Conservation (phyloP, 768 basidiomycete genomes). For the Termitomyces heimii region DNA sequence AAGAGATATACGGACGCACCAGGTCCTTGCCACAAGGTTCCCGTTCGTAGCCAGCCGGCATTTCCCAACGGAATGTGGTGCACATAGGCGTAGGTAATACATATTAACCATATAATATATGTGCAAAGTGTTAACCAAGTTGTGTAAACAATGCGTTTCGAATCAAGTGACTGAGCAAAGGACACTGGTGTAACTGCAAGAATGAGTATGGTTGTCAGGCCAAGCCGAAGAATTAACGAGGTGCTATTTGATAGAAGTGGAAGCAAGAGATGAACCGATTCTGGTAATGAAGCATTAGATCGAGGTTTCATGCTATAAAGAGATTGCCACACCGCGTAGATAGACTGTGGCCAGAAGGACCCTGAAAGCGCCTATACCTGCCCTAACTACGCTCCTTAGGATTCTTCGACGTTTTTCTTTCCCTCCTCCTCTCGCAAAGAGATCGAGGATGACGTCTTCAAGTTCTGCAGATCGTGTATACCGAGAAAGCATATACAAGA, state of each 20-base stretch:
- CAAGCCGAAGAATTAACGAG: constrained; percentile 27
- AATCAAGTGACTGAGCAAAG: constrained; percentile 47
- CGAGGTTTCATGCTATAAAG: background rate
- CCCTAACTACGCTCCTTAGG: constrained; percentile 39
- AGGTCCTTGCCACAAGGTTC: constrained; percentile 57
- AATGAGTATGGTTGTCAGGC: constrained; percentile 35
- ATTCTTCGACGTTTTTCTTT: constrained; percentile 39
- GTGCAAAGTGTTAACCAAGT: constrained; percentile 54
- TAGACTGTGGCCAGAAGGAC: constrained; percentile 55
- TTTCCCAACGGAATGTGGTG: constrained; percentile 34
- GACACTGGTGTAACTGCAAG: constrained; percentile 44
- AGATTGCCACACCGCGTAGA: constrained; percentile 53
- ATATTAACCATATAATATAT: constrained; percentile 58
- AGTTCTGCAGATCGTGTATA: constrained; percentile 61
- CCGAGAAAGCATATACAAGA: constrained; percentile 75
- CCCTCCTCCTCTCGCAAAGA: constrained; percentile 51
- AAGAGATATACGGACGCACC: constrained; percentile 35
- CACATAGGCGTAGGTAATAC: constrained; percentile 45
- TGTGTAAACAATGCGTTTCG: constrained; percentile 47
- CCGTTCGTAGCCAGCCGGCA: constrained; percentile 32
- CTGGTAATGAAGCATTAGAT: constrained; percentile 27
- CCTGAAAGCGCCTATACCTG: constrained; percentile 37
- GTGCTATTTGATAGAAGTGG: constrained; percentile 38
- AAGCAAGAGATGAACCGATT: constrained; percentile 45
- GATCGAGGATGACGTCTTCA: constrained; percentile 60